A percentile compares a stretch with the other conserved stretches of the same genome.
These are phyloP conservation scores for Sphenostylis stenocarpa DNA, from an alignment of 306 rosid species.

Conservation along the genomic window DNA sequence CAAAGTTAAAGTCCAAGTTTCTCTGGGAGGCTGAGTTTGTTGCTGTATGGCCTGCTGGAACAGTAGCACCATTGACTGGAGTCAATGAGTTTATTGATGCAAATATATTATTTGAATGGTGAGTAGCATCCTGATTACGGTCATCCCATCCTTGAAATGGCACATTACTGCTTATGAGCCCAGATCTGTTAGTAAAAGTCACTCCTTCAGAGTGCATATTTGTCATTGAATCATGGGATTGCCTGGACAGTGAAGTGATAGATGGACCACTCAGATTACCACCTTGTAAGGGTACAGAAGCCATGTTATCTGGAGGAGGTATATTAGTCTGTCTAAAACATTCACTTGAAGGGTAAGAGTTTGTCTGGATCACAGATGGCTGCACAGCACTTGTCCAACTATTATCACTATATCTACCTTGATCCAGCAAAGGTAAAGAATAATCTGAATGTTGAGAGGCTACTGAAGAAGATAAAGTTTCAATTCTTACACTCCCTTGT, in stretches of 20 bases:
- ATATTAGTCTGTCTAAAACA: constrained; percentile 45
- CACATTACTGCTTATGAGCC: constrained; percentile 41
- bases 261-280: constrained; percentile 50
- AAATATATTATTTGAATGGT: constrained; percentile 44
- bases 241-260: constrained; percentile 46
- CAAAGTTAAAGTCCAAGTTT: constrained; percentile 47
- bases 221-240: constrained; percentile 45
- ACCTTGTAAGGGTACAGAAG: constrained; percentile 46
- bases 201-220: constrained; percentile 49
- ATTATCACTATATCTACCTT: constrained; percentile 48
- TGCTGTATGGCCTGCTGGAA: constrained; percentile 42
- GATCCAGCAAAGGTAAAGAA: constrained; percentile 50
- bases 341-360: constrained; percentile 46
- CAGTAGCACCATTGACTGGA: constrained; percentile 52
- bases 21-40: constrained; percentile 41
- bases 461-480: constrained; percentile 48
- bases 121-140: constrained; percentile 51
- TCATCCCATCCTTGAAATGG: constrained; percentile 67
- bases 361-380: constrained; percentile 56
- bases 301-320: constrained; percentile 42
- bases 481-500: constrained; percentile 49
- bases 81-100: constrained; percentile 53
- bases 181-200: constrained; percentile 34
- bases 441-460: constrained; percentile 56
- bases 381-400: constrained; percentile 65